Conservation (phyloP, 768 basidiomycete genomes). For the Lactifluus rugatus region DNA sequence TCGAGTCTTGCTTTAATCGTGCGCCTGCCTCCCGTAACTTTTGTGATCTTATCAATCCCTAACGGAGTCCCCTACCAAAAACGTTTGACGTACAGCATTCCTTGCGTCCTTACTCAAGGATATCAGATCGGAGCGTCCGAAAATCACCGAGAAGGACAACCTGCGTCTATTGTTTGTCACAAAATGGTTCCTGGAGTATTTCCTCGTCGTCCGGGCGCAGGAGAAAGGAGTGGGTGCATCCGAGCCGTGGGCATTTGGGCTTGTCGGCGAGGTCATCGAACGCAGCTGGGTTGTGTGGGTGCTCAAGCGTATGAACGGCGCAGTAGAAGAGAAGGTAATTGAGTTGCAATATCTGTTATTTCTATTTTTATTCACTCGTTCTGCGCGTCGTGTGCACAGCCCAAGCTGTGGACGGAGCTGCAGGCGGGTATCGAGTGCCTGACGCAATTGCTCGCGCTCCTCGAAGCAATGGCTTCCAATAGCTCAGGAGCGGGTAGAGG, state of each 20-base stretch:
- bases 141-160: constrained; percentile 92
- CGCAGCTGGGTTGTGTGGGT: constrained; percentile 87
- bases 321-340: constrained; percentile 81
- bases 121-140: constrained; percentile 83
- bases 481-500: constrained; percentile 32
- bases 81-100: constrained; percentile 52
- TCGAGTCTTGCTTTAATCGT: constrained; percentile 87
- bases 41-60: background rate
- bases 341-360: background rate
- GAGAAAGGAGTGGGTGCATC: constrained; percentile 33
- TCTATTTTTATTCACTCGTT: background rate
- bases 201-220: constrained; percentile 43
- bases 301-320: constrained; percentile 75
- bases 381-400: constrained; percentile 36
- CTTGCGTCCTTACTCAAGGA: constrained; percentile 79
- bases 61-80: too few species aligned
- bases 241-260: constrained; percentile 52
- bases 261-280: constrained; percentile 80
- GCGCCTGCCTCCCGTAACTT: constrained; percentile 27
- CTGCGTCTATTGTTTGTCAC: constrained; percentile 78
- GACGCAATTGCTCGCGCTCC: constrained; percentile 81
- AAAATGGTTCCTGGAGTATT: constrained; percentile 91
- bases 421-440: constrained; percentile 93
- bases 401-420: constrained; percentile 88
- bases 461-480: constrained; percentile 70